Evolutionary conservation across 495 filamentous ascomycete species (phyloP).

Genomic region (Venustampulla echinocandica): DNA sequence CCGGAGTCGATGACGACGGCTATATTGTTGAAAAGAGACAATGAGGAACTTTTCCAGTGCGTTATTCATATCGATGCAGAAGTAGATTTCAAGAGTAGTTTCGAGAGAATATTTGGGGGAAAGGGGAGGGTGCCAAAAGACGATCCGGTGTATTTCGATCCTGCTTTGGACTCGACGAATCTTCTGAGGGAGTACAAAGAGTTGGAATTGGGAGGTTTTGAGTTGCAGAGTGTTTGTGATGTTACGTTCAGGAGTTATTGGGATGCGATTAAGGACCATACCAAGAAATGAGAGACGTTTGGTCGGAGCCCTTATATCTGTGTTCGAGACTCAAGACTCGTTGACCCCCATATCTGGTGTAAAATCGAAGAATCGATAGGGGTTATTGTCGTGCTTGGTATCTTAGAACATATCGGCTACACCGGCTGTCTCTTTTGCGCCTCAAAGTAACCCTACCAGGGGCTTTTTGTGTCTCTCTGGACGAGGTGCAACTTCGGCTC

Average conservation of each 20-base stretch:
- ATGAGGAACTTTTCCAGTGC: slow-evolving; percentile 18
- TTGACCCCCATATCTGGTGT: no score
- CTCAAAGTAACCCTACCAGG: no score
- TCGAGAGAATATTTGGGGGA: slow-evolving; percentile 1
- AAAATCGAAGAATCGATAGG: no score
- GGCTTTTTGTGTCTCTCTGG: no score
- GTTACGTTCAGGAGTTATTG: neutral
- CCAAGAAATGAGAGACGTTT: neutral
- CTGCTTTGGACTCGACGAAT: slow-evolving; percentile 19
- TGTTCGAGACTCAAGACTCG: neutral
- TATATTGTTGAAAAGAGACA: slow-evolving; percentile 20
- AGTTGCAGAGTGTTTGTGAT: slow-evolving; percentile 8
- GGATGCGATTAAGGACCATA: neutral
- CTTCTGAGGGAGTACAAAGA: slow-evolving; percentile 23
- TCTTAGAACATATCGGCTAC: no score
- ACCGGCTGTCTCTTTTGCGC: no score
- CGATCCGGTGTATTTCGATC: slow-evolving; percentile 25
- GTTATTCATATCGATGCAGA: slow-evolving; percentile 19
- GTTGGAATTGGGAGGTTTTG: slow-evolving; percentile 16
- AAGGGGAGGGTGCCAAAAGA: slow-evolving; percentile 14
- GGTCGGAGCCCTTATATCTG: neutral
- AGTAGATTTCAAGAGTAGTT: slow-evolving; percentile 17
- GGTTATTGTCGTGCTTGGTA: no score
- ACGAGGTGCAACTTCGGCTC: no score
- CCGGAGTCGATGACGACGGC: slow-evolving; percentile 18